Conservation (phyloP, 78 protist genomes). For the Diacronema lutheri region DNA sequence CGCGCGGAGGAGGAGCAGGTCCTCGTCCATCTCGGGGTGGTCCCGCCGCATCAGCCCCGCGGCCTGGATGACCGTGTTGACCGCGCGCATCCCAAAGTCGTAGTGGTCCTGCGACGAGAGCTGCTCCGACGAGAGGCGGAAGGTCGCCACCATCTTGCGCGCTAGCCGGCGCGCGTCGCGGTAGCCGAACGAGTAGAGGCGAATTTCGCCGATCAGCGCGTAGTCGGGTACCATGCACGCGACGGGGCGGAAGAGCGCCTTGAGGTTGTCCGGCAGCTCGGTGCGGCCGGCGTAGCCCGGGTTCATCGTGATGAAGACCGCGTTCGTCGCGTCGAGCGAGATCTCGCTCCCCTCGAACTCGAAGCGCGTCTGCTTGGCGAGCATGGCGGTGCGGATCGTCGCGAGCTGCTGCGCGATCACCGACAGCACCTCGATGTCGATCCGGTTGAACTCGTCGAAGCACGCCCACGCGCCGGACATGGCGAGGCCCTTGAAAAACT, state of each 20-base stretch:
- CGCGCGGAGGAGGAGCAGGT: constrained; percentile 59
- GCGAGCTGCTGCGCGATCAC: constrained; percentile 81
- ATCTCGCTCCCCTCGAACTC: constrained; percentile 48
- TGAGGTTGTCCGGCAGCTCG: constrained; percentile 86
- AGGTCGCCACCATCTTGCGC: constrained; percentile 64
- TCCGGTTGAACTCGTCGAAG: constrained; percentile 90
- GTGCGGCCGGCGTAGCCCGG: constrained; percentile 75
- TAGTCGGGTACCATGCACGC: constrained; percentile 82
- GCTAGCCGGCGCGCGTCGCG: constrained; percentile 36
- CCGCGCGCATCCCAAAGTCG: constrained; percentile 89
- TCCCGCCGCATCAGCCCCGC: constrained; percentile 78
- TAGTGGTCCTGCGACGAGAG: constrained; percentile 71
- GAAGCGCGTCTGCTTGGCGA: not conserved
- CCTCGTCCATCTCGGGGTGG: constrained; percentile 63
- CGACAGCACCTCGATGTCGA: constrained; percentile 78
- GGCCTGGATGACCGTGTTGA: constrained; percentile 75
- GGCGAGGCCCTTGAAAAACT: constrained; percentile 68
- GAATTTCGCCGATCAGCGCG: constrained; percentile 73
- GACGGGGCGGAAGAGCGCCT: constrained; percentile 78
- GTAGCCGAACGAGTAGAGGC: constrained; percentile 75
- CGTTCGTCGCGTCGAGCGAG: constrained; percentile 40
- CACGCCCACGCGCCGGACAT: constrained; percentile 84
- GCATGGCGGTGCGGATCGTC: constrained; percentile 65
- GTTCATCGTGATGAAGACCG: constrained; percentile 79
- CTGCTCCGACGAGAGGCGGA: constrained; percentile 72